A percentile compares a stretch with the other conserved stretches of the same genome.
phyloP scores from a whole-genome alignment of 2,329 filamentous ascomycete species.

The Nakataea oryzae region DNA sequence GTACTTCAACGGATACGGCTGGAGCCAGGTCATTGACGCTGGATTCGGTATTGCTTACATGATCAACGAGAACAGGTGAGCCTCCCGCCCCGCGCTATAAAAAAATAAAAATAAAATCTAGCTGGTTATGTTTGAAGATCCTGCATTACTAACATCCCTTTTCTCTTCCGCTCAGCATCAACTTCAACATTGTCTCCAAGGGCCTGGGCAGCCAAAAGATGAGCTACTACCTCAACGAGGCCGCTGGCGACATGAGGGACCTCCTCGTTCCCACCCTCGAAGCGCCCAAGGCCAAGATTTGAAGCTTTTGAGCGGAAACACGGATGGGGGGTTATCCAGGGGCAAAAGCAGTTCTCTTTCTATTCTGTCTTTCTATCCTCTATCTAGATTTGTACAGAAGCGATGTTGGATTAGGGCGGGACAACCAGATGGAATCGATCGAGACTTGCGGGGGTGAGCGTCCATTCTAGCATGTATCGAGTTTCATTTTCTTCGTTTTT shows the following conservation, averaged over 20 bases:
- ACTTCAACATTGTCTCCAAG: constrained; percentile 98
- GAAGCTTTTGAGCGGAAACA: constrained; percentile 19
- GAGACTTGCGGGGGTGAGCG: neutral
- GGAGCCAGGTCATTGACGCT: constrained; percentile 93
- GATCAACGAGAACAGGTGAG: constrained; percentile 95
- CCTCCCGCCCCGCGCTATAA: too few species aligned
- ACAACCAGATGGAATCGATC: neutral
- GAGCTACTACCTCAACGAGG: constrained; percentile 94
- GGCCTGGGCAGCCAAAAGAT: constrained; percentile 81
- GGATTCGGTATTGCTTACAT: constrained; percentile 98
- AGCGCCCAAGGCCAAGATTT: constrained; percentile 78
- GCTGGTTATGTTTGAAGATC: too few species aligned
- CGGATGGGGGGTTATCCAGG: neutral
- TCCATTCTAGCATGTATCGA: neutral
- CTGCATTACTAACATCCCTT: neutral
- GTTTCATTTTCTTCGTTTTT: neutral
- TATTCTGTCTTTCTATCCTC: neutral
- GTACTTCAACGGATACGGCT: constrained; percentile 98
- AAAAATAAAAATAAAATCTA: neutral
- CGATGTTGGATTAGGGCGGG: neutral
- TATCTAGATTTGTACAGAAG: neutral
- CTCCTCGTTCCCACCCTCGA: constrained; percentile 73
- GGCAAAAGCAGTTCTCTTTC: neutral
- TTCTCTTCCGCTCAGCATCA: constrained; percentile 50
- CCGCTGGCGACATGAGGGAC: constrained; percentile 80